Conservation (phyloP, 1,284 basidiomycete species). For the Golubevia pallescens region DNA sequence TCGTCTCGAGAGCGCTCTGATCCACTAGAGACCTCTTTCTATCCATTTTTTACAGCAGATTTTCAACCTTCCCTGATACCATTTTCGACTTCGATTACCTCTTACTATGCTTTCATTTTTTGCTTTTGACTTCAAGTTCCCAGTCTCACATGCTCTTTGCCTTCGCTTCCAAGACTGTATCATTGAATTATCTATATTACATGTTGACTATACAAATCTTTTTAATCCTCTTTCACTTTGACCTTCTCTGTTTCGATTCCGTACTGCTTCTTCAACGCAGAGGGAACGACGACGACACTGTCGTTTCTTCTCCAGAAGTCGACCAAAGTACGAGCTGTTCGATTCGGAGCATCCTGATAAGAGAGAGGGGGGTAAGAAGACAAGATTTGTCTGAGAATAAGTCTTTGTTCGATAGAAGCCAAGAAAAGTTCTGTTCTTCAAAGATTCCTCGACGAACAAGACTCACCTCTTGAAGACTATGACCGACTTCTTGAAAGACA, state of each 20-base stretch:
- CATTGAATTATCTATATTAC: neutral
- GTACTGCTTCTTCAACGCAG: neutral
- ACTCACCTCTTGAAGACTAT: constrained; percentile 88
- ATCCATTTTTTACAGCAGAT: neutral
- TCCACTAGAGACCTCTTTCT: no score
- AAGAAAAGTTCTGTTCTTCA: constrained; percentile 4
- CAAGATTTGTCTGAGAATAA: constrained; percentile 2
- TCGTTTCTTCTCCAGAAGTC: constrained; percentile 93
- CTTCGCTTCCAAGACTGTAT: neutral
- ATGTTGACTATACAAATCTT: neutral
- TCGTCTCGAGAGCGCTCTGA: neutral
- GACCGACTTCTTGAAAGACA: constrained; percentile 84
- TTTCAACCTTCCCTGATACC: no score
- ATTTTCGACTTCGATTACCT: no score
- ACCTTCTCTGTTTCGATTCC: constrained; percentile 1
- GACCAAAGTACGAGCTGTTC: constrained; percentile 78
- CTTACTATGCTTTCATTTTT: no score
- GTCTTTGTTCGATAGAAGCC: constrained; percentile 1
- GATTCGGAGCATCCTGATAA: constrained; percentile 79
- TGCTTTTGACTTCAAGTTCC: neutral
- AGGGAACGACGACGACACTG: constrained; percentile 68
- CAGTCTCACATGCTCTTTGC: neutral
- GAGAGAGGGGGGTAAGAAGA: constrained; percentile 7
- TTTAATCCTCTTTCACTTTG: neutral
- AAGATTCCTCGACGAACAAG: neutral